Percentiles rank a stretch among this genome's conserved stretches.
Conservation (phyloP, 2,329 filamentous ascomycete species). For the Lanzia echinophila region DNA sequence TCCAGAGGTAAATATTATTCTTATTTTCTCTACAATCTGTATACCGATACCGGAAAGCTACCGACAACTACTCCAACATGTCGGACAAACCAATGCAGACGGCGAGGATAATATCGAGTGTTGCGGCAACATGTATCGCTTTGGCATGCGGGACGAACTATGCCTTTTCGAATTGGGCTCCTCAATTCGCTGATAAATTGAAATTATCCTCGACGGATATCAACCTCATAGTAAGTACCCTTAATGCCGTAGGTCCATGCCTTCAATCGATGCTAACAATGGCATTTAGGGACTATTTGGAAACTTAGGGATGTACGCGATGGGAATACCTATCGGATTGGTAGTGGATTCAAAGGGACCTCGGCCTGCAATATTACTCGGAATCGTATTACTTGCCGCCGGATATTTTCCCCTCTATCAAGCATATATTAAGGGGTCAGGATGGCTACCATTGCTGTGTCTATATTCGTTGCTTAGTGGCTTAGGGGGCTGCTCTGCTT, state of each 20-base stretch:
- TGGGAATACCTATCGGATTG: constrained; percentile 83
- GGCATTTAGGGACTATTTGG: constrained; percentile 54
- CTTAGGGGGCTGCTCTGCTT: constrained; percentile 84
- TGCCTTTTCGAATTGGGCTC: constrained; percentile 96
- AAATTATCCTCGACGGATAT: constrained; percentile 85
- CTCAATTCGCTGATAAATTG: constrained; percentile 83
- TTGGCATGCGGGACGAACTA: constrained; percentile 95
- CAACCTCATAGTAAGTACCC: constrained; percentile 69
- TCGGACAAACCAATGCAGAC: constrained; percentile 46
- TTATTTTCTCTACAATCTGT: not conserved
- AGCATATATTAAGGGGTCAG: constrained; percentile 66
- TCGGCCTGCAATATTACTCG: constrained; percentile 68
- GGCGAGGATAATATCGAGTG: constrained; percentile 72
- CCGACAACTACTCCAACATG: constrained; percentile 31
- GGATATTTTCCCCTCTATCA: constrained; percentile 83
- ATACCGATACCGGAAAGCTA: not conserved
- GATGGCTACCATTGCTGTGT: constrained; percentile 58
- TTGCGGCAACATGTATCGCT: constrained; percentile 77
- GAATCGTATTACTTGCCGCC: constrained; percentile 62
- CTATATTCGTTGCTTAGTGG: constrained; percentile 83
- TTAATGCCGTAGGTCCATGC: constrained; percentile 15
- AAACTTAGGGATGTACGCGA: constrained; percentile 90
- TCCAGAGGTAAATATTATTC: constrained; percentile 12
- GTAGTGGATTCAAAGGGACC: constrained; percentile 80
- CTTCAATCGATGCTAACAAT: constrained; percentile 21